Conservation (phyloP, 1,284 basidiomycete genomes). For the Hypsizygus ulmarius region DNA sequence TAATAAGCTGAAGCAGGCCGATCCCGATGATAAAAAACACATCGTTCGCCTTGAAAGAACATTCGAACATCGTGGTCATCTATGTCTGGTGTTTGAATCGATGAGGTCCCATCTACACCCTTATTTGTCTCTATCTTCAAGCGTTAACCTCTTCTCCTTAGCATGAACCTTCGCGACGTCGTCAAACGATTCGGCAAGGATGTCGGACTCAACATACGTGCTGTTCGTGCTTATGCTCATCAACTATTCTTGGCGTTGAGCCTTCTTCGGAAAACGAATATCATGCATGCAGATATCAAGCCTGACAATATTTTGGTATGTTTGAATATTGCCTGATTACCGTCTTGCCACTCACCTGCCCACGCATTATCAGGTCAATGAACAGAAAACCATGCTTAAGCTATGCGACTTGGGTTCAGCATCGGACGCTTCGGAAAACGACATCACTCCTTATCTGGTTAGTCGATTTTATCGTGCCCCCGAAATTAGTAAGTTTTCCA, state of each 20-base stretch:
- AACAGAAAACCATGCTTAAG: conserved; percentile 92
- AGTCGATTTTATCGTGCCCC: conserved; percentile 98
- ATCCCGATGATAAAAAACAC: conserved; percentile 97
- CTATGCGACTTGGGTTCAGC: conserved; percentile 97
- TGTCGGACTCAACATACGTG: conserved; percentile 92
- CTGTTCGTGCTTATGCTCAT: conserved; percentile 96
- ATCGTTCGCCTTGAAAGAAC: conserved; percentile 87
- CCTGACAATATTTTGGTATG: conserved; percentile 92
- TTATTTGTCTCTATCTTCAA: background rate
- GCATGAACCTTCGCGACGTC: conserved; percentile 98
- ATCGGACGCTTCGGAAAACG: conserved; percentile 90
- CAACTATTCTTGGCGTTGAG: conserved; percentile 91
- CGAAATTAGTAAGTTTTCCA: conserved; percentile 81
- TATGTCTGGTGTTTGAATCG: conserved; percentile 96
- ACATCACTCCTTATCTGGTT: conserved; percentile 98
- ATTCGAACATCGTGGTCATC: conserved; percentile 95
- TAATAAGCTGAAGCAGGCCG: conserved; percentile 81
- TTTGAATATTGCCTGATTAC: background rate
- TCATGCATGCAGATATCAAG: conserved; percentile 99
- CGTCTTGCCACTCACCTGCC: background rate
- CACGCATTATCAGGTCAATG: conserved; percentile 70
- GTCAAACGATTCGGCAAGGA: conserved; percentile 99
- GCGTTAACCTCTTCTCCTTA: conserved; percentile 30
- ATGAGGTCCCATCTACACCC: conserved; percentile 76
- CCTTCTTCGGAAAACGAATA: conserved; percentile 82